phyloP scores from a whole-genome alignment of 495 filamentous ascomycete genomes.

The Letharia lupina region DNA sequence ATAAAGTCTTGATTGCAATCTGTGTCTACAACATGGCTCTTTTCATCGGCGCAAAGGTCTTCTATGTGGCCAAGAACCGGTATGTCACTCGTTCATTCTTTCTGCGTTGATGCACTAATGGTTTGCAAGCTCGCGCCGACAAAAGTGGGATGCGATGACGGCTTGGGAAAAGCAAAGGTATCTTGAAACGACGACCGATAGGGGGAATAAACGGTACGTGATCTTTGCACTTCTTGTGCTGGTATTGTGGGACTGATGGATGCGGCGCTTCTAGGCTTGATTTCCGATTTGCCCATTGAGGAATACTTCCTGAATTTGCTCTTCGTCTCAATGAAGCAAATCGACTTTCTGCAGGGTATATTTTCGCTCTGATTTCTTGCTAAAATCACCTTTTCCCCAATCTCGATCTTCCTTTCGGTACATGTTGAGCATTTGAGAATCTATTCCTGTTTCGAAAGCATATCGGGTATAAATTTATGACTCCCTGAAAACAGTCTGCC shows the following conservation, averaged over 20 bases:
- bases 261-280: constrained; percentile 34
- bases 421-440: not conserved
- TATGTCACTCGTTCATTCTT: constrained; percentile 9
- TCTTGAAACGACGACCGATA: constrained; percentile 53
- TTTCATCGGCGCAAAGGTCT: constrained; percentile 49
- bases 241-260: constrained; percentile 7
- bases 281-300: constrained; percentile 45
- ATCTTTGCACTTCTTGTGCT: not conserved
- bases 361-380: not conserved
- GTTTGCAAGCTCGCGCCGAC: constrained; percentile 31
- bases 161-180: constrained; percentile 55
- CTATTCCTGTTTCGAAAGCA: not conserved
- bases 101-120: not conserved
- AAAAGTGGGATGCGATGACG: constrained; percentile 51
- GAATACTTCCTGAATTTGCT: not conserved
- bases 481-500: not conserved
- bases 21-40: constrained; percentile 45
- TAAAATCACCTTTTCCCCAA: not conserved
- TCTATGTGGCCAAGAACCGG: constrained; percentile 54
- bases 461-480: not conserved
- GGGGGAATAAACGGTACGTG: constrained; percentile 59
- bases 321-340: not conserved
- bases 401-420: not conserved
- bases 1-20: constrained; percentile 54
- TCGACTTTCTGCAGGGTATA: not conserved